phyloP scores from a whole-genome alignment of 2,329 filamentous ascomycete species.

The Epichloe festucae region DNA sequence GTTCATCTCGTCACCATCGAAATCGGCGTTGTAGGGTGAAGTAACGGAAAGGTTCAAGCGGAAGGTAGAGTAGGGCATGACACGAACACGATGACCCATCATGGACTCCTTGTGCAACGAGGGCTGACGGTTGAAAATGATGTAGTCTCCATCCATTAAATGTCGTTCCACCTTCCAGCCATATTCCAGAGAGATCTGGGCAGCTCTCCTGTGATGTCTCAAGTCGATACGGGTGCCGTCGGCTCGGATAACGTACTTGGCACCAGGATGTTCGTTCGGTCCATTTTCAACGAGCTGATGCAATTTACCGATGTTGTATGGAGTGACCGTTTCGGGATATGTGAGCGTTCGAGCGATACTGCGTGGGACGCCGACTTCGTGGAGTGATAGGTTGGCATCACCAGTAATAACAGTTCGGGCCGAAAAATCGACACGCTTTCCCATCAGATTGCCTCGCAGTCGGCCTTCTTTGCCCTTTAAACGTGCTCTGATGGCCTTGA shows the following conservation, averaged over 20 bases:
- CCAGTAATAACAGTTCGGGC: slow-evolving; percentile 99
- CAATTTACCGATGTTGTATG: slow-evolving; percentile 91
- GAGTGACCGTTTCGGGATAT: slow-evolving; percentile 93
- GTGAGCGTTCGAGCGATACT: slow-evolving; percentile 89
- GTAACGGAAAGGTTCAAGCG: slow-evolving; percentile 94
- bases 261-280: slow-evolving; percentile 87
- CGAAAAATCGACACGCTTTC: slow-evolving; percentile 98
- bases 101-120: slow-evolving; percentile 99
- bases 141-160: slow-evolving; percentile 89
- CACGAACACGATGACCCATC: slow-evolving; percentile 96
- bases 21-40: slow-evolving; percentile 98
- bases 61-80: slow-evolving; percentile 99
- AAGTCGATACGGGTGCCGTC: slow-evolving; percentile 92
- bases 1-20: slow-evolving; percentile 99
- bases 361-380: slow-evolving; percentile 92
- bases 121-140: slow-evolving; percentile 99
- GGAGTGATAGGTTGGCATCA: slow-evolving; percentile 89
- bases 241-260: slow-evolving; percentile 88
- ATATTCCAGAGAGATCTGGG: slow-evolving; percentile 77
- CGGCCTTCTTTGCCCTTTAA: slow-evolving; percentile 98
- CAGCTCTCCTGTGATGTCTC: slow-evolving; percentile 79
- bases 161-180: slow-evolving; percentile 99
- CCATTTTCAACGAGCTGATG: slow-evolving; percentile 85
- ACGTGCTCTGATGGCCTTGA: slow-evolving; percentile 92
- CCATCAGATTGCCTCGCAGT: slow-evolving; percentile 97